phyloP scores from a whole-genome alignment of 495 filamentous ascomycete species.

The Melanomma pulvis-pyrius region DNA sequence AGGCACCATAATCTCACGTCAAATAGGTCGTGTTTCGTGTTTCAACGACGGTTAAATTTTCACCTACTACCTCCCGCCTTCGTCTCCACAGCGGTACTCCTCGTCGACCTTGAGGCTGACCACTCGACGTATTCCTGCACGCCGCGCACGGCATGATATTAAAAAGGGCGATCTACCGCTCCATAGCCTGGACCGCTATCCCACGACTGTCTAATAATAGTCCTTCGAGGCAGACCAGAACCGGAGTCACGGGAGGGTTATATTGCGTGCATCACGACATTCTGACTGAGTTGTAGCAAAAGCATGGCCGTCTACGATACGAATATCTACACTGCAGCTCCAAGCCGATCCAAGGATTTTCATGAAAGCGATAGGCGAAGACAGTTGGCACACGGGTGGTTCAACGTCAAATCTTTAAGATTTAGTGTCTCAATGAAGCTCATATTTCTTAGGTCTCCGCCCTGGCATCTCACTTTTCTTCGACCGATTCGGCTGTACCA shows the following conservation, averaged over 20 bases:
- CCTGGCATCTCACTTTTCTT: neutral
- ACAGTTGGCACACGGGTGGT: neutral
- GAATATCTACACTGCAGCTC: neutral
- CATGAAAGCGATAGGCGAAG: neutral
- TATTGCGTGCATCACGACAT: slow-evolving; percentile 7
- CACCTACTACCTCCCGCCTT: neutral
- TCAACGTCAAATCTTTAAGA: neutral
- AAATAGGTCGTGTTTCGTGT: neutral
- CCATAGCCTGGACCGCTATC: neutral
- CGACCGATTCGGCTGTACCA: neutral
- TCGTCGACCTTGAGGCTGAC: slow-evolving; percentile 21
- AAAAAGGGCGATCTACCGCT: slow-evolving; percentile 18
- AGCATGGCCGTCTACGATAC: neutral
- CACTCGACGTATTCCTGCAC: neutral
- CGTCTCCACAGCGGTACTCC: neutral
- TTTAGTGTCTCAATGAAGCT: neutral
- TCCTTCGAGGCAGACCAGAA: neutral
- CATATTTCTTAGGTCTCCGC: neutral
- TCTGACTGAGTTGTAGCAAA: neutral
- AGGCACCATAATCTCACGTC: neutral
- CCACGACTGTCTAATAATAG: slow-evolving; percentile 20
- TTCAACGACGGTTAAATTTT: neutral
- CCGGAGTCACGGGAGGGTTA: slow-evolving; percentile 10
- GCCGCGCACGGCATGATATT: slow-evolving; percentile 26
- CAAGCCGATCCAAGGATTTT: neutral